These are phyloP conservation scores for Polytrichum commune DNA, from an alignment of 225 moss, liverwort and hornwort genomes.

Conservation along the genomic window DNA sequence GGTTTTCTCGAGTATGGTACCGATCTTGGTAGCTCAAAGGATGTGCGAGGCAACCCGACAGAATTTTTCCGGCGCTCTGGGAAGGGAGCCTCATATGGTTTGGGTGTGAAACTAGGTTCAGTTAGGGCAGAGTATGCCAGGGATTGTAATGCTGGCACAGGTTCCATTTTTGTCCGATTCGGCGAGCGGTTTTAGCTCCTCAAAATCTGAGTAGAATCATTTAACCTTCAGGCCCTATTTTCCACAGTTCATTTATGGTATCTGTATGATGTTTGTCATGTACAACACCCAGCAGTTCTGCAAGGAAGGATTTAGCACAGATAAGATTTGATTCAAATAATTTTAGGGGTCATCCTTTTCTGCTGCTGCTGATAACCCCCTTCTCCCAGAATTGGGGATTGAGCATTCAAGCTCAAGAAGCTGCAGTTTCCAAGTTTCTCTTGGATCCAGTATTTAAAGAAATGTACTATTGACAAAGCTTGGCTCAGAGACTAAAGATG, in stretches of 20 bases:
- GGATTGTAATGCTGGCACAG: constrained; percentile 79
- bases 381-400: no score
- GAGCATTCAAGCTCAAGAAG: no score
- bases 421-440: no score
- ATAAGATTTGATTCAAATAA: no score
- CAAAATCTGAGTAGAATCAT: background rate
- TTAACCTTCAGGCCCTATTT: background rate
- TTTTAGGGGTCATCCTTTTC: no score
- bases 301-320: no score
- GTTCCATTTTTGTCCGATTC: constrained; percentile 86
- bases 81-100: constrained; percentile 74
- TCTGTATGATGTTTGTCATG: background rate
- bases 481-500: no score
- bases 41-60: constrained; percentile 89
- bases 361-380: no score
- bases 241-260: background rate
- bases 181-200: constrained; percentile 71
- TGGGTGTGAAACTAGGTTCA: constrained; percentile 80
- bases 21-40: constrained; percentile 89
- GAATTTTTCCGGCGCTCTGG: constrained; percentile 81
- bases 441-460: no score
- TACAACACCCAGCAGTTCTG: no score
- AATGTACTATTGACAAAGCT: no score
- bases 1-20: constrained; percentile 83
- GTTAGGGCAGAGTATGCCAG: constrained; percentile 87